These are phyloP conservation scores for Wickerhamiella galacta DNA, from an alignment of 805 yeast species.

Conservation along the genomic window DNA sequence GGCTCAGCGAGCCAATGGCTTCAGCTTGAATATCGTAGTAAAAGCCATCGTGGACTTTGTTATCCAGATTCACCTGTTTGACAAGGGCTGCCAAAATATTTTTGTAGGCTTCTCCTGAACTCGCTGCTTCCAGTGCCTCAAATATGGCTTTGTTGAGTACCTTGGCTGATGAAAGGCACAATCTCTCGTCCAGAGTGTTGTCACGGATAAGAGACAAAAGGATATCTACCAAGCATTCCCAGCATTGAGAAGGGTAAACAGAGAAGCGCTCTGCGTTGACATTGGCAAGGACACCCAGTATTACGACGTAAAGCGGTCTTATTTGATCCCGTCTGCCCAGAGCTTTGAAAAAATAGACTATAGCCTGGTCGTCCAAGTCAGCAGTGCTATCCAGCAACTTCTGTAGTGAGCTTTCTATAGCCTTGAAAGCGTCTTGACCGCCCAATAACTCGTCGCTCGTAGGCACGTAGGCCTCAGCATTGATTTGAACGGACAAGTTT, in stretches of 20 bases:
- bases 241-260: slow-evolving; percentile 21
- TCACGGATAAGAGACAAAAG: slow-evolving; percentile 28
- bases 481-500: slow-evolving; percentile 6
- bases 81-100: slow-evolving; percentile 1
- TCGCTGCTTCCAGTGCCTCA: slow-evolving; percentile 18
- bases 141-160: slow-evolving; percentile 36
- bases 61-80: slow-evolving; percentile 1
- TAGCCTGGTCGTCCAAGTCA: slow-evolving; percentile 36
- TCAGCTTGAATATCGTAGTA: slow-evolving; percentile 43
- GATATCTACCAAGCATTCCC: slow-evolving; percentile 33
- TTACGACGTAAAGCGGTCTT: slow-evolving; percentile 16
- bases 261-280: slow-evolving; percentile 36
- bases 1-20: slow-evolving; percentile 45
- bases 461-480: background rate
- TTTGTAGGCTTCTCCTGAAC: slow-evolving; percentile 7
- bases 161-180: slow-evolving; percentile 33
- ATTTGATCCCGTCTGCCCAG: slow-evolving; percentile 14
- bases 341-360: slow-evolving; percentile 31
- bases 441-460: slow-evolving; percentile 7
- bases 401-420: slow-evolving; percentile 37
- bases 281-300: slow-evolving; percentile 35
- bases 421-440: slow-evolving; percentile 17
- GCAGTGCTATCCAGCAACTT: slow-evolving; percentile 48
- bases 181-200: slow-evolving; percentile 27
- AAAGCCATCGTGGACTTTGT: slow-evolving; percentile 25